Conservation (phyloP, 768 basidiomycete species). For the Termitomyces sp. region DNA sequence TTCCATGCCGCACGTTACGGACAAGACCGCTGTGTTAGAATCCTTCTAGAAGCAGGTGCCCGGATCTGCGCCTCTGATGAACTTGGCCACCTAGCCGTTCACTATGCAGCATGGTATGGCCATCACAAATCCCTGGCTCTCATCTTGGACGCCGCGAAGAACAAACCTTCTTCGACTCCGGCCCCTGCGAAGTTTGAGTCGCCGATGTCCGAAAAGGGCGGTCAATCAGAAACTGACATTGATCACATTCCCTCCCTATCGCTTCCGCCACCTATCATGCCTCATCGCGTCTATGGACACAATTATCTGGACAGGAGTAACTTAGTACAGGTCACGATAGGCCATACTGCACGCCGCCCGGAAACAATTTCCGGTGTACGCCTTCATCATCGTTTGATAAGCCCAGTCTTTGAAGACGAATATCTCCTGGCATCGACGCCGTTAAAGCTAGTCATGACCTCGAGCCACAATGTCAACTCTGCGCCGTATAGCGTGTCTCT, state of each 20-base stretch:
- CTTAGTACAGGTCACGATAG: conserved; percentile 84
- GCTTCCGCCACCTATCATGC: conserved; percentile 97
- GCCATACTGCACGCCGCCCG: conserved; percentile 47
- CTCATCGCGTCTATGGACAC: conserved; percentile 96
- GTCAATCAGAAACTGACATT: conserved; percentile 61
- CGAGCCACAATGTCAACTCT: conserved; percentile 76
- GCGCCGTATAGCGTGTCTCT: conserved; percentile 90
- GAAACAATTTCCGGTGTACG: conserved; percentile 47
- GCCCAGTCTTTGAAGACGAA: conserved; percentile 62
- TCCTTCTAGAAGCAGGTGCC: conserved; percentile 79
- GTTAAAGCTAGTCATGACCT: conserved; percentile 93
- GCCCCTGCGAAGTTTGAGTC: conserved; percentile 28
- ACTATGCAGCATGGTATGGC: conserved; percentile 97
- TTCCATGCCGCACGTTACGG: conserved; percentile 94
- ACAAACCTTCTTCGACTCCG: conserved; percentile 22
- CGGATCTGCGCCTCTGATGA: conserved; percentile 81
- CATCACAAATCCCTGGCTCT: conserved; percentile 65
- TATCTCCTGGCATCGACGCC: conserved; percentile 73
- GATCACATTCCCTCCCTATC: conserved; percentile 94
- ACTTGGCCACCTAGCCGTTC: conserved; percentile 76
- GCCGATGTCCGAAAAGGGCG: conserved; percentile 32
- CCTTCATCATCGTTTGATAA: conserved; percentile 72
- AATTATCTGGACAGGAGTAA: conserved; percentile 87
- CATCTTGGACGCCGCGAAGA: conserved; percentile 46
- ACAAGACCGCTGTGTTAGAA: conserved; percentile 63